Percentiles rank a stretch among this genome's conserved stretches.
Conservation (phyloP, 2,329 filamentous ascomycete species). For the Aspergillus piperis region DNA sequence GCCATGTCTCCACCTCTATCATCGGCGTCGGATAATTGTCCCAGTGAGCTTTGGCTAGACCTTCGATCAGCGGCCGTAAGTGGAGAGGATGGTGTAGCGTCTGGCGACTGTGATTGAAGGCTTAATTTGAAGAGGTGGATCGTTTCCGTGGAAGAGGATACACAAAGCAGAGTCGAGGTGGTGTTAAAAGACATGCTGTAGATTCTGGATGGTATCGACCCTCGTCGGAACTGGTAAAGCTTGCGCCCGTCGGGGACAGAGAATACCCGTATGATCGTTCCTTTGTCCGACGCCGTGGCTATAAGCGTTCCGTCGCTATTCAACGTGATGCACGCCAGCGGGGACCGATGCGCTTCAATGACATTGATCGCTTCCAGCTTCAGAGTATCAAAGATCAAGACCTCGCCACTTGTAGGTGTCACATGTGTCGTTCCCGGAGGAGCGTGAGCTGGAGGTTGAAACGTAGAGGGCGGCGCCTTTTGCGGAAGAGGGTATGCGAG, state of each 20-base stretch:
- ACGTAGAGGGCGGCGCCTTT: conserved; percentile 55
- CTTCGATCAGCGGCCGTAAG: conserved; percentile 28
- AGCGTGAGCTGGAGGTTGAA: conserved; percentile 72
- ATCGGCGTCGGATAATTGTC: conserved; percentile 33
- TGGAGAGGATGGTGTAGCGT: conserved; percentile 30
- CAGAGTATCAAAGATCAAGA: conserved; percentile 87
- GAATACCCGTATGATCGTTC: conserved; percentile 96
- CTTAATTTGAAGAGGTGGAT: conserved; percentile 91
- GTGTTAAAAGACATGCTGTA: conserved; percentile 99
- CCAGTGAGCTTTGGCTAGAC: conserved; percentile 29
- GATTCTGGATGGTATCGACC: conserved; percentile 92
- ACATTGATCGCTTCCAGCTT: conserved; percentile 93
- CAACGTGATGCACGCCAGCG: conserved; percentile 83
- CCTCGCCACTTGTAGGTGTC: conserved; percentile 83
- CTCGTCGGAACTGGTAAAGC: conserved; percentile 91
- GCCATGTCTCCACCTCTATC: conserved; percentile 33
- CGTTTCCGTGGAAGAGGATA: conserved; percentile 94
- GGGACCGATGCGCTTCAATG: conserved; percentile 90
- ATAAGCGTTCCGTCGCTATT: conserved; percentile 91
- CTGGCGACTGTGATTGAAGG: conserved; percentile 36
- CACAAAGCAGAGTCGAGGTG: conserved; percentile 86
- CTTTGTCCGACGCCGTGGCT: conserved; percentile 94
- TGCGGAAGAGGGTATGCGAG: conserved; percentile 88
- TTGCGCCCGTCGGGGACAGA: conserved; percentile 88
- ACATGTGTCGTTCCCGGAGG: conserved; percentile 74